phyloP scores from a whole-genome alignment of 1,284 basidiomycete genomes.

The Anthracocystis walkeri region DNA sequence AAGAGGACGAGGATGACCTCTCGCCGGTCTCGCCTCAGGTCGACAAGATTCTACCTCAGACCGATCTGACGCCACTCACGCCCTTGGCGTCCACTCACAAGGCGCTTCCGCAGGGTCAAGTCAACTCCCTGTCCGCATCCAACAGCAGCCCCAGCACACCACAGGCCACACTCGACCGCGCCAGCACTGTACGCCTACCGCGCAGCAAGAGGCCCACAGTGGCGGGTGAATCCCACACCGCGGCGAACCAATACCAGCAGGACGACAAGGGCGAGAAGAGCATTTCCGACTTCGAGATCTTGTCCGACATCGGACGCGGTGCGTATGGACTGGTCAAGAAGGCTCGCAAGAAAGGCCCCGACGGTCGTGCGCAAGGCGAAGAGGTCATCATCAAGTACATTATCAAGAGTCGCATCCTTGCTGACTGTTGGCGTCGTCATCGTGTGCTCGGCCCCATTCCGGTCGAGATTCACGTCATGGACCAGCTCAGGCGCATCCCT shows the following conservation, averaged over 20 bases:
- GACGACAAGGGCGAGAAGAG: conserved; percentile 31
- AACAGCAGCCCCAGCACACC: conserved; percentile 25
- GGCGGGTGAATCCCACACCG: conserved; percentile 15
- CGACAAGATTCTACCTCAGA: conserved; percentile 16
- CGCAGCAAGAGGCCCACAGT: conserved; percentile 47
- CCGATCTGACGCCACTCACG: conserved; percentile 28
- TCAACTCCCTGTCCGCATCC: neutral
- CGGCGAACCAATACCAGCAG: conserved; percentile 14
- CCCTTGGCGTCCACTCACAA: conserved; percentile 33
- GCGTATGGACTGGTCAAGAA: conserved; percentile 96
- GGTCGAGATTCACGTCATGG: conserved; percentile 98
- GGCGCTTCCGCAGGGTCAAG: conserved; percentile 7
- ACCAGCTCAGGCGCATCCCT: conserved; percentile 80
- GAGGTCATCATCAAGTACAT: conserved; percentile 94
- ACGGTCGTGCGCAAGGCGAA: conserved; percentile 74
- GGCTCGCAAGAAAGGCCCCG: conserved; percentile 80
- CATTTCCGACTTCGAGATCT: conserved; percentile 63
- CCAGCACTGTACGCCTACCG: conserved; percentile 27
- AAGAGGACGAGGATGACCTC: conserved; percentile 53
- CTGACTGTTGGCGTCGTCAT: conserved; percentile 98
- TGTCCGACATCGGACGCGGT: conserved; percentile 76
- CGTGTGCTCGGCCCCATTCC: conserved; percentile 94
- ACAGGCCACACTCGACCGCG: conserved; percentile 24
- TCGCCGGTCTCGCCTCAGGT: conserved; percentile 45
- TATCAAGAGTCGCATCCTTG: conserved; percentile 96